phyloP scores from a whole-genome alignment of 2,329 filamentous ascomycete genomes.

The Phialophora chinensis region DNA sequence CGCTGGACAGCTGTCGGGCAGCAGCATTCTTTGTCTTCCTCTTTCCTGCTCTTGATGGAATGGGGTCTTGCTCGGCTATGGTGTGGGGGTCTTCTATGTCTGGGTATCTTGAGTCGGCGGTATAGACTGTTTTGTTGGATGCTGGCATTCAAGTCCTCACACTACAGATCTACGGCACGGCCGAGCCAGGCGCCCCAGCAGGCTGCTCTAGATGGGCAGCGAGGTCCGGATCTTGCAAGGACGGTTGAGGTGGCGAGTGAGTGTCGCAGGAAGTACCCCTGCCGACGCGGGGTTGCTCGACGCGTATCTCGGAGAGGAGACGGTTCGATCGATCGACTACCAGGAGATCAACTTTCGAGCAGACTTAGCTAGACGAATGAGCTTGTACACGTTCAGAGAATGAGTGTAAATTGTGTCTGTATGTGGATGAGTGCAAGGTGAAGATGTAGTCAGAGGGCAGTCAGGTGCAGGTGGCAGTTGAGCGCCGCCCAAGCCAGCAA shows the following conservation, averaged over 20 bases:
- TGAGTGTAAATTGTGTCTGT: neutral
- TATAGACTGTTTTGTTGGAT: constrained; percentile 27
- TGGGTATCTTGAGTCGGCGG: constrained; percentile 23
- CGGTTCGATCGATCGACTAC: neutral
- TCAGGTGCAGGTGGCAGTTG: constrained; percentile 8
- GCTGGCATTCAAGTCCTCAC: constrained; percentile 34
- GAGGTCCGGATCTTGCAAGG: neutral
- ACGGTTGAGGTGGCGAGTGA: neutral
- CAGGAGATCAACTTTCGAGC: neutral
- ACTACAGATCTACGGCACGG: neutral
- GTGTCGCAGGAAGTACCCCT: neutral
- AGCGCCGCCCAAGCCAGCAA: constrained; percentile 1
- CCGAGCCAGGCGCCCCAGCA: neutral
- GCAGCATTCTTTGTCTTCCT: constrained; percentile 37
- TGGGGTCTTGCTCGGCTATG: constrained; percentile 30
- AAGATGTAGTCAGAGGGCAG: constrained; percentile 16
- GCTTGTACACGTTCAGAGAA: neutral
- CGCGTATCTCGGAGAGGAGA: constrained; percentile 16
- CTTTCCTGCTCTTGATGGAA: constrained; percentile 32
- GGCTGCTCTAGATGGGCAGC: constrained; percentile 4
- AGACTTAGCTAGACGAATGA: neutral
- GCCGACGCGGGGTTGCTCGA: constrained; percentile 21
- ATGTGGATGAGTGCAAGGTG: constrained; percentile 6
- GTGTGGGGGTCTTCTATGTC: constrained; percentile 20
- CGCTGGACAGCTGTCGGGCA: constrained; percentile 29